Percentiles rank a stretch among this genome's conserved stretches.
phyloP scores from a whole-genome alignment of 495 filamentous ascomycete genomes.

The Physcia stellaris region DNA sequence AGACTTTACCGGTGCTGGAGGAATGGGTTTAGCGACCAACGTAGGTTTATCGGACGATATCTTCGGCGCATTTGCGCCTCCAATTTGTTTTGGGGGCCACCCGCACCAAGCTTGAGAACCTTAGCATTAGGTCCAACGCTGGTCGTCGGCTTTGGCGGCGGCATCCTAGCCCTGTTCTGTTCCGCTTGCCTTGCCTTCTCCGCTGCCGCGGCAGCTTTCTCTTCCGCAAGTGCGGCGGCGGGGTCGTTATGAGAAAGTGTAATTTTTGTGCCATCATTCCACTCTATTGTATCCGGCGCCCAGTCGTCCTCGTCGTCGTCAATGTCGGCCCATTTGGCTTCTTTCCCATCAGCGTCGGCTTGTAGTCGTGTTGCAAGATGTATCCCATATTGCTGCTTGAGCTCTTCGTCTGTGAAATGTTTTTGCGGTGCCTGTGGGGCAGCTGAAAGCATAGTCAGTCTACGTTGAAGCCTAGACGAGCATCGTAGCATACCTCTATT shows the following conservation, averaged over 20 bases:
- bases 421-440: constrained; percentile 69
- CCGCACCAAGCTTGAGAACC: constrained; percentile 37
- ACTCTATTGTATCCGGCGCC: constrained; percentile 91
- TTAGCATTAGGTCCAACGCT: constrained; percentile 40
- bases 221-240: constrained; percentile 23
- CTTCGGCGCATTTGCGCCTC: constrained; percentile 41
- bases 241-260: constrained; percentile 54
- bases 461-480: neutral
- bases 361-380: constrained; percentile 87
- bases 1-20: constrained; percentile 65
- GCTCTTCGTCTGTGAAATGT: constrained; percentile 91
- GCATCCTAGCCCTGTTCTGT: constrained; percentile 17
- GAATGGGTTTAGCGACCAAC: constrained; percentile 65
- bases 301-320: constrained; percentile 98
- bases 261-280: constrained; percentile 94
- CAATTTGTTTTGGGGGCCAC: constrained; percentile 36
- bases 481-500: constrained; percentile 63
- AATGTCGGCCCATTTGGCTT: constrained; percentile 95
- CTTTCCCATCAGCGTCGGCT: constrained; percentile 66
- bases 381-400: constrained; percentile 91
- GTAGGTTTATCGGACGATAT: constrained; percentile 62
- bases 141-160: constrained; percentile 32
- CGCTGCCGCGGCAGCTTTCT: constrained; percentile 20
- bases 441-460: constrained; percentile 37
- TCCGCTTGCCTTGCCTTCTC: constrained; percentile 19